Evolutionary conservation across 2,329 filamentous ascomycete species (phyloP), one percentile per base, ranked within the genome.

Genomic region (Microcyclospora pomicola): DNA sequence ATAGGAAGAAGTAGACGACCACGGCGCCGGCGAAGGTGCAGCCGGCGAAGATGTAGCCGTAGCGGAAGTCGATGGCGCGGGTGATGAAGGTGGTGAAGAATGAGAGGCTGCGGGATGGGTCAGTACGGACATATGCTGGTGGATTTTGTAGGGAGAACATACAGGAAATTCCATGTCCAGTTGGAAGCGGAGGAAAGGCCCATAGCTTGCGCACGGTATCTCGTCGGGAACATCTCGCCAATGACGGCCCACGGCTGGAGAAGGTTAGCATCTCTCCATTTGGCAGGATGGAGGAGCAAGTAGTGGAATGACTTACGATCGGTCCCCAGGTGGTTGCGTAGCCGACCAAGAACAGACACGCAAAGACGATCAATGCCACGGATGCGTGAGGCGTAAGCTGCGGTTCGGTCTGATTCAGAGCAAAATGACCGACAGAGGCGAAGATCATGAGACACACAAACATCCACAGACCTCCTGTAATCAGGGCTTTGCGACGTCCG

Each of bases 51-150:
- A 87, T 75, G 45, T 84, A 82, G 2, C 82, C 82, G 50, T 82
- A 83, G 1, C 68, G 68, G 59, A 80, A 86, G 47, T 80, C 72
- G 38, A 86, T 86, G 3, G 72, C 71, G 0, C 67, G 63, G 0
- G 77, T 81, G 53, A 87, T 86, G 59, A 85, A 86, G 0, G 82
- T 79, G 0, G 82, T 85, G 64, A 85, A 84, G 65, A 87, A 87
- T 0, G 42, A 45, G 35, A 59, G 52, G 9, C 19, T 24, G 19
- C 19, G 19, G 19, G 19, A 24, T 24, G 19, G 19, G 7, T 24
- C 7, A 24, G 19, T 24, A 24, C 19, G 7, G 4, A 24, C 7
- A 24, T 7, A 24, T 24, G 5, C 7, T 24, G 4, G 19, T 24
- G 19, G 7, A n/a, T n/a, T 24, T 24, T 24, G 19, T 7, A 24